phyloP scores from a whole-genome alignment of 108 stramenopile species.

The Nitzschia sp. region DNA sequence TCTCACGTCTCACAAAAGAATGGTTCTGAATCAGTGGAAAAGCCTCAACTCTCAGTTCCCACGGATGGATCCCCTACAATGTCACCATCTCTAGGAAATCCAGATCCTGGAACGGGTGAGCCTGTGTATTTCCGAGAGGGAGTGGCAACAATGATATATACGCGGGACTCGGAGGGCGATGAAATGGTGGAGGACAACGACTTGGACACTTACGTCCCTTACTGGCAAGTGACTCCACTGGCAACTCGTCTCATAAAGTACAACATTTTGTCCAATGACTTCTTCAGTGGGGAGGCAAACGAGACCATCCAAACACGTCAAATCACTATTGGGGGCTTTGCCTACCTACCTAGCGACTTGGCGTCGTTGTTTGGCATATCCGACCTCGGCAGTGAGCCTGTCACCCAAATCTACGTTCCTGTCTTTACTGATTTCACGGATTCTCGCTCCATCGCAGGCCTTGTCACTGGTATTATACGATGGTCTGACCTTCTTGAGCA shows the following conservation, averaged over 20 bases:
- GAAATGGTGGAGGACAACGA: neutral
- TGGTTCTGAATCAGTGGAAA: neutral
- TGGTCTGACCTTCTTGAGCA: slow-evolving; percentile 25
- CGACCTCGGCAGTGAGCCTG: neutral
- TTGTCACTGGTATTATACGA: slow-evolving; percentile 2
- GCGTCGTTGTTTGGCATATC: neutral
- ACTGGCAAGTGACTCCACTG: slow-evolving; percentile 27
- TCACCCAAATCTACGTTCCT: slow-evolving; percentile 3
- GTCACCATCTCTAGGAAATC: neutral
- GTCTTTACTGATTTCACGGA: slow-evolving; percentile 2
- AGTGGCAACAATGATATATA: slow-evolving; percentile 1
- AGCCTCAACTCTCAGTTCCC: neutral
- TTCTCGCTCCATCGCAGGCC: slow-evolving; percentile 9
- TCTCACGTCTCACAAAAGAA: neutral
- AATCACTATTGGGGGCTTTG: neutral
- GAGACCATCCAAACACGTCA: neutral
- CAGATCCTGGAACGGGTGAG: neutral
- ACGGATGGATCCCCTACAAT: neutral
- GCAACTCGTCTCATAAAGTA: slow-evolving; percentile 18
- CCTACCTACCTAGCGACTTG: neutral
- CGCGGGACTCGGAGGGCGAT: neutral
- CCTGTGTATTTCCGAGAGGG: neutral
- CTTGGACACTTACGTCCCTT: neutral
- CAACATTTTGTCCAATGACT: slow-evolving; percentile 1
- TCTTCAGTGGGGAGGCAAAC: neutral